These are phyloP conservation scores for Wickerhamomyces alni DNA, from an alignment of 805 yeast genomes.

Conservation along the genomic window DNA sequence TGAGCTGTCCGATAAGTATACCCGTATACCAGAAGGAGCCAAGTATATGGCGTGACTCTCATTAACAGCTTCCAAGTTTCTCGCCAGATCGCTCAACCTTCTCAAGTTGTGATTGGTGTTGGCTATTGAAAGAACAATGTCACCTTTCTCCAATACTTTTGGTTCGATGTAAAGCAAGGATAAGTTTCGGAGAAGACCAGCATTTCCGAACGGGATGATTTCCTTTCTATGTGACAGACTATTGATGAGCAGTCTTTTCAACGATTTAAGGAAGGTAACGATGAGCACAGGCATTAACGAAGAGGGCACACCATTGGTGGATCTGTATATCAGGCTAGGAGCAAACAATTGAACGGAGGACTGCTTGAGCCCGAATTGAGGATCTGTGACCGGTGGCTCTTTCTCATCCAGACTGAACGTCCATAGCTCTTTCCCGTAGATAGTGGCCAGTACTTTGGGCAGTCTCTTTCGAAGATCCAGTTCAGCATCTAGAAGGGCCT, in stretches of 20 bases:
- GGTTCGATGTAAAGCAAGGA: slow-evolving; percentile 41
- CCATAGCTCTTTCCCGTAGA: slow-evolving; percentile 38
- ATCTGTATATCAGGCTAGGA: slow-evolving; percentile 13
- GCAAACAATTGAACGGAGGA: slow-evolving; percentile 11
- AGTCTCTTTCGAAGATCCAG: slow-evolving; percentile 28
- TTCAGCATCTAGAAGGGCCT: slow-evolving; percentile 37
- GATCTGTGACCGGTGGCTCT: slow-evolving; percentile 27
- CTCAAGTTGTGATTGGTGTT: slow-evolving; percentile 27
- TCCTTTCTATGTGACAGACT: slow-evolving; percentile 28
- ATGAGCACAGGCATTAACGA: slow-evolving; percentile 28
- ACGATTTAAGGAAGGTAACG: slow-evolving; percentile 44
- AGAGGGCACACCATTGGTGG: slow-evolving; percentile 20
- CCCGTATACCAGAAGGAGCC: slow-evolving; percentile 52
- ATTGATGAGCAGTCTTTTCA: slow-evolving; percentile 35
- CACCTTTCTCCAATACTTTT: slow-evolving; percentile 39
- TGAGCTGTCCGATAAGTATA: slow-evolving; percentile 32
- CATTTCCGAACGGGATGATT: slow-evolving; percentile 46
- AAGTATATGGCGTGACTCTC: slow-evolving; percentile 37
- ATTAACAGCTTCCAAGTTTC: slow-evolving; percentile 15
- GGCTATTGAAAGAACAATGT: slow-evolving; percentile 31
- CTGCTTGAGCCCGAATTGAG: slow-evolving; percentile 12
- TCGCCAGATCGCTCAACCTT: slow-evolving; percentile 22
- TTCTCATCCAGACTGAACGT: slow-evolving; percentile 33
- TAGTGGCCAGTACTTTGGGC: slow-evolving; percentile 30
- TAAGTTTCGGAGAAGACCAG: slow-evolving; percentile 27